phyloP scores from a whole-genome alignment of 495 filamentous ascomycete species.

The Tuber calosporum region DNA sequence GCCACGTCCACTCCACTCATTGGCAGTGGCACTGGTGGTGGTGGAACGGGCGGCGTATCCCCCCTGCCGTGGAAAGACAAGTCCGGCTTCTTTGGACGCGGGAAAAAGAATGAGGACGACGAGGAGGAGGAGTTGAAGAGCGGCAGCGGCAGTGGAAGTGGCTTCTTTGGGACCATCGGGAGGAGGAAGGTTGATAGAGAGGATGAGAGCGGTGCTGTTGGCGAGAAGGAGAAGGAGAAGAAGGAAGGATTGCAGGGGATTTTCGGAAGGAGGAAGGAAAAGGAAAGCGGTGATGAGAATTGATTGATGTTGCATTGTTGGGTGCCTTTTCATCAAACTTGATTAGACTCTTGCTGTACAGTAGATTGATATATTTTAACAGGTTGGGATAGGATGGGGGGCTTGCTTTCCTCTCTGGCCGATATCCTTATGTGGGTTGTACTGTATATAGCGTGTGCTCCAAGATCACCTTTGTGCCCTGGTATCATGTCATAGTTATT shows the following conservation, averaged over 20 bases:
- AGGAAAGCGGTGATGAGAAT: conserved; percentile 28
- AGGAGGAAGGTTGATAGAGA: conserved; percentile 10
- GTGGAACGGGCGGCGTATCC: background rate
- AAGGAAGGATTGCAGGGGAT: conserved; percentile 30
- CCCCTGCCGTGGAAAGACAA: conserved; percentile 35
- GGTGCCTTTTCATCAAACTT: background rate
- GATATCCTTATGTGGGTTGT: background rate
- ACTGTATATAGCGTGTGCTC: background rate
- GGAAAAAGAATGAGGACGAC: conserved; percentile 20
- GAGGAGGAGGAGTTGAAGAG: conserved; percentile 30
- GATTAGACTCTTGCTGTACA: background rate
- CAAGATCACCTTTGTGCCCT: background rate
- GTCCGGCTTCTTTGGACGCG: conserved; percentile 36
- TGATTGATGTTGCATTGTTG: background rate
- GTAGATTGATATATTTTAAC: background rate
- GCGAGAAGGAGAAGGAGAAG: conserved; percentile 6
- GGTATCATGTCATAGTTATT: background rate
- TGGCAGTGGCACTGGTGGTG: conserved; percentile 4
- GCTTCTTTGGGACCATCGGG: conserved; percentile 29
- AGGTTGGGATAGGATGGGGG: background rate
- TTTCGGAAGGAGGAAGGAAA: conserved; percentile 35
- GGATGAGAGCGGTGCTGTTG: conserved; percentile 2
- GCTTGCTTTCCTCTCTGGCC: background rate
- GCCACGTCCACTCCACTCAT: conserved; percentile 10
- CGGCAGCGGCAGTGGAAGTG: conserved; percentile 12